Evolutionary conservation across 768 basidiomycete genomes (phyloP).

Genomic region (Lactarius evosmus): DNA sequence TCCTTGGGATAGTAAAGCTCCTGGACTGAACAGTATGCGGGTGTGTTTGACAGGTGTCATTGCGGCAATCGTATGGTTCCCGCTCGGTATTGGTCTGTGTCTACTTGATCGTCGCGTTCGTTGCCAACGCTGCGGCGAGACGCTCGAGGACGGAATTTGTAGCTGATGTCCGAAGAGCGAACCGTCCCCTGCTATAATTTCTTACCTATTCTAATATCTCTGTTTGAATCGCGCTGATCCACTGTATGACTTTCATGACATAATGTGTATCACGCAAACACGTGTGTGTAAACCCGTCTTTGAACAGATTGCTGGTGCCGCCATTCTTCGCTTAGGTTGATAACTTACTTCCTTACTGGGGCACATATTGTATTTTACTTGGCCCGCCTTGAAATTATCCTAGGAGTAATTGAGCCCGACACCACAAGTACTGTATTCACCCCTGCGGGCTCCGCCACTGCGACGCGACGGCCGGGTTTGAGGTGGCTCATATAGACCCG

Average conservation of each 20-base stretch:
- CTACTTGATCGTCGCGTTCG: constrained; percentile 67
- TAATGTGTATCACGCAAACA: not conserved
- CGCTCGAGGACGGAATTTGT: constrained; percentile 38
- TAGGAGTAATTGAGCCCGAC: not conserved
- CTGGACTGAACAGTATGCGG: not conserved
- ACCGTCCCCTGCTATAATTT: too few species aligned
- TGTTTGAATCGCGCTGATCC: not conserved
- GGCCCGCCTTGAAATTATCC: not conserved
- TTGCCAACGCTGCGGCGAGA: constrained; percentile 51
- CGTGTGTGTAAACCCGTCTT: not conserved
- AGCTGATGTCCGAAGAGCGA: not conserved
- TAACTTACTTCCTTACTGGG: not conserved
- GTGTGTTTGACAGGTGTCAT: constrained; percentile 52
- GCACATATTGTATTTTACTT: too few species aligned
- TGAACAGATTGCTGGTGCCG: not conserved
- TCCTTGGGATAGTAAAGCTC: not conserved
- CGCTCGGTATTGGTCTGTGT: constrained; percentile 74
- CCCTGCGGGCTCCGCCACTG: constrained; percentile 1
- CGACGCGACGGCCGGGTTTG: not conserved
- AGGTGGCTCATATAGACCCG: too few species aligned
- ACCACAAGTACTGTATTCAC: not conserved
- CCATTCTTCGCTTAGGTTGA: not conserved
- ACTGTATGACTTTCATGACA: not conserved
- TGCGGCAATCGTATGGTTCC: constrained; percentile 86
- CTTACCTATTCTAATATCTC: not conserved